Base-by-base conservation (phyloP, 2,329 filamentous ascomycete genomes). In the Fusarium zealandicum region DNA sequence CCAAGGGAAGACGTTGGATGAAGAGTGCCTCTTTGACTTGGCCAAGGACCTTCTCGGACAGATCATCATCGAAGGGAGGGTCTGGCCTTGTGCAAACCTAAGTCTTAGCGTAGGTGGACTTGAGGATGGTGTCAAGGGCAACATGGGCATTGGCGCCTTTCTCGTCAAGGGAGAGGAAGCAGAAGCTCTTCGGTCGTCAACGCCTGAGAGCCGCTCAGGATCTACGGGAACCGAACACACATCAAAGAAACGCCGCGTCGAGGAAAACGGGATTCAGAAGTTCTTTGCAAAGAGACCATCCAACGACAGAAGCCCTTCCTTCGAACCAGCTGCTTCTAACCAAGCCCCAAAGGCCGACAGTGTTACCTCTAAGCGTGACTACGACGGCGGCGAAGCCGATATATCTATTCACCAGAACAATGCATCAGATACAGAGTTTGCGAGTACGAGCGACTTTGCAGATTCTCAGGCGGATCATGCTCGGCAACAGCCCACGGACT, bases 31-130 rank as follows among this genome's bases (percentile, higher is more conserved):
- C 11, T 90, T 92, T 66, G 86, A 88, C 14, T 80, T 96, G 31
- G 89, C 91, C 9, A 92, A 87, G 70, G 87, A 82, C 17, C 78
- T 98, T 14, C 79, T 98, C 4, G 82, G 82, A 18, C 92, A 96
- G 65, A 86, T 96, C 30, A 80, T 91, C 10, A 82, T 83, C 2
- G 92, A 96, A 62, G 92, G 90, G 1, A 79, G 82, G 44, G 87
- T 90, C 13, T 98, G 92, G 92, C 95, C 95, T 6, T 98, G 95
- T 70, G 81, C 86, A n/a, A 95, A 96, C 69, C 79, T 99, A 8
- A 95, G 90, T 52, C 76, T 98, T 38, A 93, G 89, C 60, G 91
- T 98, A 18, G 88, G 86, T n/a, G 93, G 92, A 0, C 97, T 98
- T 61, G 93, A 98, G 72, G 92, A 97, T 61, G 90, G 91, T 2